Conservation (phyloP, 306 rosid genomes). For the Prinsepia uniflora region DNA sequence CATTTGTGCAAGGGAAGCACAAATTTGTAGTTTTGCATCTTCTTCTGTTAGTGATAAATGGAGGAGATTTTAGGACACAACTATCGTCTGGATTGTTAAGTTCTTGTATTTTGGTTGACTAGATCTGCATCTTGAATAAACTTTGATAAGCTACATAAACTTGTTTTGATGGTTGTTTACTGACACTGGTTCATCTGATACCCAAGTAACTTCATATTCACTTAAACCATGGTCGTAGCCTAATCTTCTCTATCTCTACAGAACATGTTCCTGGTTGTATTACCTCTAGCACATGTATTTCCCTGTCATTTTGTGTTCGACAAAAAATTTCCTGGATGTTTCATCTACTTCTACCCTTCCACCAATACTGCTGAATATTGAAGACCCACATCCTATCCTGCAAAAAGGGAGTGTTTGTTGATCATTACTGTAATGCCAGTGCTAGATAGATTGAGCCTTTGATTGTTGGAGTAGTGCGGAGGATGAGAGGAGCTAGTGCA, state of each 20-base stretch:
- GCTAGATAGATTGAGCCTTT: neutral
- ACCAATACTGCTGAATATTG: neutral
- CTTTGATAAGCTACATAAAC: neutral
- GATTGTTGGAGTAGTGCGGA: neutral
- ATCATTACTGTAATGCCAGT: neutral
- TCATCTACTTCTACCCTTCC: neutral
- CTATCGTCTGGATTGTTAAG: neutral
- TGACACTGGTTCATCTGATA: neutral
- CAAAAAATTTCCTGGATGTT: too few relatives aligned
- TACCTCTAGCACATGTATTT: too few relatives aligned
- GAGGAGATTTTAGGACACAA: neutral
- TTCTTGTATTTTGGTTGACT: slow-evolving; percentile 9
- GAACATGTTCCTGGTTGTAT: too few relatives aligned
- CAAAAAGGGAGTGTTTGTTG: neutral
- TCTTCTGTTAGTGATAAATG: neutral
- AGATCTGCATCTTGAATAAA: neutral
- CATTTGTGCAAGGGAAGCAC: neutral
- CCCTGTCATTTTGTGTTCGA: too few relatives aligned
- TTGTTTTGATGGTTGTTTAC: neutral
- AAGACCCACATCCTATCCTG: neutral
- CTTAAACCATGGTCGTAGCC: too few relatives aligned
- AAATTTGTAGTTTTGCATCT: neutral
- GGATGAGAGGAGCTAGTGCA: neutral
- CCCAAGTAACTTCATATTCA: neutral
- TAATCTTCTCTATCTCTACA: too few relatives aligned